Percentiles rank a stretch among this genome's conserved stretches.
Evolutionary conservation across 2,329 filamentous ascomycete genomes (phyloP).

Genomic region (Plectosphaerella plurivora): DNA sequence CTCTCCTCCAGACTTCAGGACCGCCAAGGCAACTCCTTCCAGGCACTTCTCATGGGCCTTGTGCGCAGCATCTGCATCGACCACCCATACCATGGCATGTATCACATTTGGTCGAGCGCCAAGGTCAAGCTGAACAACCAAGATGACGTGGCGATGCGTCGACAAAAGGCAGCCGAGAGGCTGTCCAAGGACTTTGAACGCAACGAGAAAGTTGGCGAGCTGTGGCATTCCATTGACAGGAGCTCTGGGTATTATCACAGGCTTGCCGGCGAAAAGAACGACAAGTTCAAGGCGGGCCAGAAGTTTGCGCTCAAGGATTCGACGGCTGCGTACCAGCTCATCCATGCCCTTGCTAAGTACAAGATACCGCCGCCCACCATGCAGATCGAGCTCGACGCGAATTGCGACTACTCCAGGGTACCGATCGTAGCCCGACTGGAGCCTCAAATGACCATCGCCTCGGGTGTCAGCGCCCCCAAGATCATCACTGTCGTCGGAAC

Average conservation of each 20-base stretch:
- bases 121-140: conserved; percentile 64
- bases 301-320: conserved; percentile 64
- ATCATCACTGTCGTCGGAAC: conserved; percentile 78
- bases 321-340: conserved; percentile 56
- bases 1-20: conserved; percentile 87
- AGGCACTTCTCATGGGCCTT: conserved; percentile 67
- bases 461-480: conserved; percentile 88
- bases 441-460: conserved; percentile 76
- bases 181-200: conserved; percentile 59
- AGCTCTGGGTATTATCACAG: conserved; percentile 64
- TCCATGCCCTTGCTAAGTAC: conserved; percentile 58
- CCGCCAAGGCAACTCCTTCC: conserved; percentile 60
- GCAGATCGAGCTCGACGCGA: conserved; percentile 69
- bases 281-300: conserved; percentile 62
- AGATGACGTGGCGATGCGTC: conserved; percentile 70
- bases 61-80: conserved; percentile 83
- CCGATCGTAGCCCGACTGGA: conserved; percentile 72
- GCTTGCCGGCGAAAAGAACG: conserved; percentile 62
- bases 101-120: conserved; percentile 85
- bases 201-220: conserved; percentile 43
- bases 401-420: conserved; percentile 71
- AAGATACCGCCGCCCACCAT: conserved; percentile 85
- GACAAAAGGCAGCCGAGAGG: conserved; percentile 67
- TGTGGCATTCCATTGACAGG: conserved; percentile 70
- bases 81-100: conserved; percentile 95